Base-by-base conservation (phyloP, 306 rosid genomes). In the Albizia julibrissin region DNA sequence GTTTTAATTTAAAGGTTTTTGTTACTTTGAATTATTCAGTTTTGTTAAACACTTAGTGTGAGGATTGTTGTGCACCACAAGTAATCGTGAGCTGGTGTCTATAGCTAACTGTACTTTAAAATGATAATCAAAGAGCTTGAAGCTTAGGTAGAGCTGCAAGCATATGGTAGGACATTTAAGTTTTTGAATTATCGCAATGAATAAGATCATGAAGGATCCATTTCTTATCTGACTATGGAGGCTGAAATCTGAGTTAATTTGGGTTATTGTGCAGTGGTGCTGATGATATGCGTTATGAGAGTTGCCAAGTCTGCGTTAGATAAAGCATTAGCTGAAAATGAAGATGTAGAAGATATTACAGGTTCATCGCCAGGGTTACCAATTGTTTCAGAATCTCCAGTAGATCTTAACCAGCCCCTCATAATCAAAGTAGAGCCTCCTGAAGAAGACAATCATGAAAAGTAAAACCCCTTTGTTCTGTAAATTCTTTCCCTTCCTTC, bases 251-350 rank as follows among this genome's bases (percentile, higher is more conserved):
- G 37, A 71, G 47, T 71, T 77, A 18, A 75, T 82, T 80, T 73
- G 81, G 85, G 75, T 81, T 85, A 40, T 87, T 86, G 79, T 83
- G 89, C 98, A 95, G 99, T 87, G 86, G 71, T 95, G 87, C 88
- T 93, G 71, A 89, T 95, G 81, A 40, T 89, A 76, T 88, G 94
- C 69, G 94, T 95, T 18, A 95, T 93, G 7, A 93, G 76, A 91
- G 92, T 93, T 56, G 99, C 98, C 73, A 95, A 91, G 91, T 69
- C 91, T 46, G 95, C 99, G 44, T 84, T 95, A 83, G 97, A 93
- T 31, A 92, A 93, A 89, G 98, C 99, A 72, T 86, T 95, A 87
- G 97, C 96, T 16, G 99, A 93, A 88, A 89, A 86, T 27, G 93
- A 89, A 71, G 89, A 91, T 74, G 73, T 88, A 21, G 97, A 92